Evolutionary conservation across 768 basidiomycete species (phyloP), one percentile per base, ranked within the genome.

Genomic region (Pleurotus ostreatus): DNA sequence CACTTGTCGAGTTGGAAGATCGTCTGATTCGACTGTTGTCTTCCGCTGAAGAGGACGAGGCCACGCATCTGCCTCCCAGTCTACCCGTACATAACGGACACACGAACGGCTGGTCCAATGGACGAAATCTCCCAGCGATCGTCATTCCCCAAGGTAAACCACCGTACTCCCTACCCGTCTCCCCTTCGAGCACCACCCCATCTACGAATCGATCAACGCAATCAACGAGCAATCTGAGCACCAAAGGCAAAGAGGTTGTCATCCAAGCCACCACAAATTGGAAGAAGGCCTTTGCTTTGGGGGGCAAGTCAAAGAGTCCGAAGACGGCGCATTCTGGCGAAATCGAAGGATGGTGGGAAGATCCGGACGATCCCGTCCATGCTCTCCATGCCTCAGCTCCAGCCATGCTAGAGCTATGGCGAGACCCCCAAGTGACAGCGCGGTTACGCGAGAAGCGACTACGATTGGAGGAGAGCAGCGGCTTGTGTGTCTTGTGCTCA

Each of bases 321-420:
- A 88, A 87, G 74, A 84, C 80, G 59, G 78, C 80, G 23, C 81
- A 86, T 67, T 81, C 87, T 25, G 83, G 85, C 53, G 85, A 88
- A 70, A 80, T 89, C 49, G 80, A 81, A 63, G 86, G 86, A 30
- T 91, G 89, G 89, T 89, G 88, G 88, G 88, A 89, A 70, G 88
- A 93, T 71, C 89, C 88, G 23, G 79, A 84, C 5, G 89, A 92
- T 68, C 89, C 89, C 39, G 87, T 89, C 47, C 90, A 92, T 67
- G 68, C 81, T 51, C 72, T 92, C 22, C 77, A 86, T 63, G 77
- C 79, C 13, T 86, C 80, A 65, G 80, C 81, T 8, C 76, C 78
- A 56, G 76, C 77, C 45, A 93, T 94, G 84, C 62, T 77, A 59
- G 82, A 87, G 57, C 76, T 94, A 46, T 94, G 91, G 92, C 76